Evolutionary conservation across 768 basidiomycete species (phyloP).

Genomic region (Lentinus brumalis): DNA sequence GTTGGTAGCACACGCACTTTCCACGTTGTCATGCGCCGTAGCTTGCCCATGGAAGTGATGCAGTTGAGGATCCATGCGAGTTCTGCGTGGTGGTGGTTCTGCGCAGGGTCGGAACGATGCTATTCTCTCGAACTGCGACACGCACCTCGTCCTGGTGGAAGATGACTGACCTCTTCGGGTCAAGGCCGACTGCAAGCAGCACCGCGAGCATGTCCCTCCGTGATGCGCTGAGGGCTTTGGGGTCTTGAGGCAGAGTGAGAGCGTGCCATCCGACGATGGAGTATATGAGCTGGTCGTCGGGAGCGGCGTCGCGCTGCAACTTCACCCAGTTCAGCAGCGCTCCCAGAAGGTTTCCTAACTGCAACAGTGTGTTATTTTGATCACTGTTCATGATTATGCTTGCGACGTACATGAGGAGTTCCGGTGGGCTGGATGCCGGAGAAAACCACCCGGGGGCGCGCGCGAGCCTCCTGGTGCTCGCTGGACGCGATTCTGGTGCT

Average conservation of each 20-base stretch:
- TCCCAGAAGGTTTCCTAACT: constrained; percentile 95
- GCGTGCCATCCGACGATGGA: constrained; percentile 95
- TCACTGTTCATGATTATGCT: not conserved
- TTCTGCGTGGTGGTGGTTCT: constrained; percentile 87
- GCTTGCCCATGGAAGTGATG: constrained; percentile 76
- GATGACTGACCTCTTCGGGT: constrained; percentile 70
- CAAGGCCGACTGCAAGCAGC: constrained; percentile 82
- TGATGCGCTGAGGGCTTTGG: constrained; percentile 57
- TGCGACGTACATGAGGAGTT: constrained; percentile 74
- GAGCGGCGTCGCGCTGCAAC: constrained; percentile 62
- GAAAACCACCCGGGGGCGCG: constrained; percentile 55
- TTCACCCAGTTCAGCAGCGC: constrained; percentile 89
- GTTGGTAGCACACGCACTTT: constrained; percentile 55
- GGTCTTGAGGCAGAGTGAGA: constrained; percentile 88
- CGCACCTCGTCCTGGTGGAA: constrained; percentile 91
- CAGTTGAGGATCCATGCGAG: constrained; percentile 90
- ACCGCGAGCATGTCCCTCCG: constrained; percentile 79
- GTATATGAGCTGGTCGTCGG: constrained; percentile 71
- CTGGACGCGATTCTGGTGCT: not conserved
- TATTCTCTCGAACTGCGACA: not conserved
- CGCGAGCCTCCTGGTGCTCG: not conserved
- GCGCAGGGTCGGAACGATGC: not conserved
- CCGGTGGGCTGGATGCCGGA: constrained; percentile 96
- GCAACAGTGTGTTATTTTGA: constrained; percentile 5
- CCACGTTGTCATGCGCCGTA: constrained; percentile 95